Base-by-base conservation (phyloP, 2,329 filamentous ascomycete species). In the Scytalidium lignicola region DNA sequence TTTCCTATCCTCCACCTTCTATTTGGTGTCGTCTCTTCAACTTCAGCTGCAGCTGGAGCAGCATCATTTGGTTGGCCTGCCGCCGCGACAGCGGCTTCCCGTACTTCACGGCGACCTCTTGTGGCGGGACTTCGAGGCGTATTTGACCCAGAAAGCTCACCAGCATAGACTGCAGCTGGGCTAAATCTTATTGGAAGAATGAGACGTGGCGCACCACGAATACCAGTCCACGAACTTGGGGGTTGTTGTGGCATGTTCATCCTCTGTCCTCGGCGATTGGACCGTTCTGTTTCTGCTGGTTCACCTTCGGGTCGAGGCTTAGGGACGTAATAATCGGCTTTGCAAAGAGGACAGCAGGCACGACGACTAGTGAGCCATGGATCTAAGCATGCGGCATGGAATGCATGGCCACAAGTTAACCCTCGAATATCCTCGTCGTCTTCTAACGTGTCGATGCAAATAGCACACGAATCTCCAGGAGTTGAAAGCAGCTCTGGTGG, bases 301-400 rank as follows among this genome's bases (percentile, higher is more conserved):
- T 63, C 62, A 22, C 59, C 60, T 46, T 65, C 63, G 2, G 87
- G 75, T 15, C 90, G 86, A 45, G 90, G 89, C 70, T 97, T 97
- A 0, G 93, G 92, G 2, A 90, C 85, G 67, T 95, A 97, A 68
- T 97, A 99, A 65, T 99, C 93, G 39, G 92, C 89, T 72, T 99
- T 99, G 76, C 93, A 99, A 6, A 99, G 83, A 5, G 93, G 93
- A 66, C 93, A 99, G 73, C 92, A 97, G 21, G 93, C 93, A 57
- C 92, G 85, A 55, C 93, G 83, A 63, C 88, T 91, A 9, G 93
- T 99, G 55, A 99, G 73, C 93, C 93, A 99, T 10, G 93, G 93
- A 60, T 99, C 93, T 44, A 99, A 82, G 65, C 93, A 99, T 37
- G 86, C 88, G 45, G 90, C 91, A 66, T 99, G 93, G 79, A 97